Percentiles rank a stretch among this genome's conserved stretches.
Evolutionary conservation across 2,329 filamentous ascomycete genomes (phyloP).

Genomic region (Cordyceps pruinosa): DNA sequence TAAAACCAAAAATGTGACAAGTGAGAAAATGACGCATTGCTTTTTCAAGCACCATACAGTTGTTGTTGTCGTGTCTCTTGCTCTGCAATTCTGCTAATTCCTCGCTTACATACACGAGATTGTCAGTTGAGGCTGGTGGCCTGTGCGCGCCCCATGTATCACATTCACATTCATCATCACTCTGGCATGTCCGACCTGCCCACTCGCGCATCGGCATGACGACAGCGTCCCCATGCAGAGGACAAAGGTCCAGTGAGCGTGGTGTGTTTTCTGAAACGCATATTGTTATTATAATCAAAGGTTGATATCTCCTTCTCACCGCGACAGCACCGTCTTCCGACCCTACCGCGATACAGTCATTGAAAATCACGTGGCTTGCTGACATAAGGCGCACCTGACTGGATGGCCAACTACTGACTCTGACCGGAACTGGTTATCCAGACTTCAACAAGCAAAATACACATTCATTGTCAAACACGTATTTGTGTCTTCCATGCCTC

Average conservation of each 20-base stretch:
- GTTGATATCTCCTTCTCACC: not conserved
- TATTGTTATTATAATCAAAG: not conserved
- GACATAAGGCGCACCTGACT: not conserved
- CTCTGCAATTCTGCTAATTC: not conserved
- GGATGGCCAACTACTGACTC: not conserved
- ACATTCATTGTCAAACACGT: not conserved
- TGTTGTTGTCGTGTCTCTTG: not conserved
- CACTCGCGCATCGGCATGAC: not conserved
- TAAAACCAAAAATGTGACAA: not conserved
- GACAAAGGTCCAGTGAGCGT: no score
- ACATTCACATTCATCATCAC: not conserved
- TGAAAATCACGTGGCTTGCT: not conserved
- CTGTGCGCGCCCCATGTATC: slow-evolving; percentile 3
- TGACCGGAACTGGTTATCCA: not conserved
- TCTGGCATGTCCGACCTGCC: not conserved
- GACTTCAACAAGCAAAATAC: not conserved
- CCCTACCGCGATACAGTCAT: not conserved
- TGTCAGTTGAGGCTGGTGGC: slow-evolving; percentile 9
- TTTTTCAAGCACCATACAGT: not conserved
- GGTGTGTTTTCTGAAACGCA: not conserved
- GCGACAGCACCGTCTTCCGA: not conserved
- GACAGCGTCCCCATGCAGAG: not conserved
- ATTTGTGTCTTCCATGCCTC: not conserved
- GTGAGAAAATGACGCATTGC: not conserved
- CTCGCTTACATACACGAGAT: not conserved